Evolutionary conservation across 768 basidiomycete species (phyloP).

Genomic region (Baorangia bicolor): DNA sequence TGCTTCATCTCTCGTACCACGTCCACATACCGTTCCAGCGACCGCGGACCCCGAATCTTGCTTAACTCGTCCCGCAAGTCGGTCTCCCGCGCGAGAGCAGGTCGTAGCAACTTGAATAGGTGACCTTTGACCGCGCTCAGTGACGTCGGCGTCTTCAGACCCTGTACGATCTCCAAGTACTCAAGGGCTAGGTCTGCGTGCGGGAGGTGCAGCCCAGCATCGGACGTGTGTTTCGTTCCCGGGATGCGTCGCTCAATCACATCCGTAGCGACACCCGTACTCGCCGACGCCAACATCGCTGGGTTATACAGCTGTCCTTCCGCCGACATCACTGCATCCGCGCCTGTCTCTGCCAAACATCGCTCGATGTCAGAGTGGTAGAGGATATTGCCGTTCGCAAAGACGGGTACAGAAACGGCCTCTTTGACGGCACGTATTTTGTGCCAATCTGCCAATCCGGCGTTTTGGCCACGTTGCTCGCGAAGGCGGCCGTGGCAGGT

Average conservation of each 20-base stretch:
- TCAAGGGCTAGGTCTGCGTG: conserved; percentile 74
- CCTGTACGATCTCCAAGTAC: conserved; percentile 77
- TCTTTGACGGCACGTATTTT: conserved; percentile 91
- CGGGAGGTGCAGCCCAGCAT: conserved; percentile 49
- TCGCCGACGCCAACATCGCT: conserved; percentile 58
- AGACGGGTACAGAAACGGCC: conserved; percentile 88
- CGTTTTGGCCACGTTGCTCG: conserved; percentile 86
- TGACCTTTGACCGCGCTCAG: conserved; percentile 86
- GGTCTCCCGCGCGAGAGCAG: conserved; percentile 60
- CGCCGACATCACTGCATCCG: conserved; percentile 92
- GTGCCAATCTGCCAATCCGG: conserved; percentile 84
- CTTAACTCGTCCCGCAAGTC: conserved; percentile 79
- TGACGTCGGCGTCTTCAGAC: conserved; percentile 61
- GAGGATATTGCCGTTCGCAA: conserved; percentile 96
- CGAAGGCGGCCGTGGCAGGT: conserved; percentile 91
- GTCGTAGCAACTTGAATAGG: conserved; percentile 88
- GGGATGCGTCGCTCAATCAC: neutral
- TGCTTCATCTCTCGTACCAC: conserved; percentile 59
- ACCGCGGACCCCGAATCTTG: conserved; percentile 34
- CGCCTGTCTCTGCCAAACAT: conserved; percentile 82
- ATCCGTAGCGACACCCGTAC: conserved; percentile 14
- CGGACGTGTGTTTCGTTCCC: conserved; percentile 22
- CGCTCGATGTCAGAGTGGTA: conserved; percentile 77
- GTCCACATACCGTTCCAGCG: conserved; percentile 41
- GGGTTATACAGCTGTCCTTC: conserved; percentile 95